A percentile compares a stretch with the other conserved stretches of the same genome.
These are phyloP conservation scores for Starmera quercuum DNA, from an alignment of 805 yeast species.

Conservation along the genomic window DNA sequence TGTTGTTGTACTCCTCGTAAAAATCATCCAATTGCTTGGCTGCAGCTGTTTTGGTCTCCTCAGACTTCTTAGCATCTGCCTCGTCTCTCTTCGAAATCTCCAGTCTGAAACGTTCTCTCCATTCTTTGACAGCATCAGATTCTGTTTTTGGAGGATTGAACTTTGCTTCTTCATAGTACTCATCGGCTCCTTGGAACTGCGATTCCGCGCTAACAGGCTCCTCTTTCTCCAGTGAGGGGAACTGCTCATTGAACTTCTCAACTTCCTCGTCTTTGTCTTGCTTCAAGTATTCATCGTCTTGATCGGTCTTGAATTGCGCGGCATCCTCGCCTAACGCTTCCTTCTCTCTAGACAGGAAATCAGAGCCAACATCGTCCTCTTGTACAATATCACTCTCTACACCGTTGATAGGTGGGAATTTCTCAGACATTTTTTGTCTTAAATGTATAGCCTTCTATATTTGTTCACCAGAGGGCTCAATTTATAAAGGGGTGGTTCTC, in stretches of 20 bases:
- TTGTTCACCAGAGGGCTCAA: too few relatives aligned
- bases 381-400: constrained; percentile 25
- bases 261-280: constrained; percentile 39
- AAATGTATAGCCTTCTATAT: too few relatives aligned
- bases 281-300: constrained; percentile 42
- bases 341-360: constrained; percentile 62
- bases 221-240: constrained; percentile 42
- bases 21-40: constrained; percentile 81
- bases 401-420: constrained; percentile 64
- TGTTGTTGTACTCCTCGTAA: constrained; percentile 82
- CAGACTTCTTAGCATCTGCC: constrained; percentile 53
- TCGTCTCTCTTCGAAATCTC: constrained; percentile 79
- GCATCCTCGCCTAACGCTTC: constrained; percentile 46
- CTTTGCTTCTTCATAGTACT: constrained; percentile 29
- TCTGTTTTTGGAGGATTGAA: constrained; percentile 27
- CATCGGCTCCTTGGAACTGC: constrained; percentile 30
- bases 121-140: constrained; percentile 56
- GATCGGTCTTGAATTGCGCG: constrained; percentile 62
- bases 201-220: constrained; percentile 9
- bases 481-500: too few relatives aligned
- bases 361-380: constrained; percentile 32
- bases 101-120: constrained; percentile 76
- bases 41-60: constrained; percentile 67
- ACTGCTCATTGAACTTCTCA: constrained; percentile 56
- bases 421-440: too few relatives aligned